Conservation (phyloP, 352 stramenopile genomes). For the Phytophthora ramorum region DNA sequence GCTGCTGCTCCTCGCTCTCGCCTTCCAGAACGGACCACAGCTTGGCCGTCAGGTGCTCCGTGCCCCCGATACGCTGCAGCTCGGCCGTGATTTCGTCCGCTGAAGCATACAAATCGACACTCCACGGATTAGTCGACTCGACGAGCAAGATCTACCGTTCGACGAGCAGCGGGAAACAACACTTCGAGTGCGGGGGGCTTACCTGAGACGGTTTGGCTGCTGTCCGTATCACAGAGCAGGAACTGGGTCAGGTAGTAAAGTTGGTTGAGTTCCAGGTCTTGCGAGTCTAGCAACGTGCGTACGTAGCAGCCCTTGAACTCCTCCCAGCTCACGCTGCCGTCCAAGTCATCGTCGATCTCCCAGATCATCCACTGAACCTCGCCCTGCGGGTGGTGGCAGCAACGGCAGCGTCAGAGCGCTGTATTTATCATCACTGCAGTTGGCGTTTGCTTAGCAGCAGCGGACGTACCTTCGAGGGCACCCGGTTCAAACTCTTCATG, state of each 20-base stretch:
- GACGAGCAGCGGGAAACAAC: neutral
- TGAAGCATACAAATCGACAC: slow-evolving; percentile 23
- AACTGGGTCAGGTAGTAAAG: slow-evolving; percentile 96
- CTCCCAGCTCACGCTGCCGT: slow-evolving; percentile 91
- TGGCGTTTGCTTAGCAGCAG: neutral
- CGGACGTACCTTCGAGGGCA: slow-evolving; percentile 39
- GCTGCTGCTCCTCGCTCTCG: slow-evolving; percentile 51
- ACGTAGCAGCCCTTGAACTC: slow-evolving; percentile 95
- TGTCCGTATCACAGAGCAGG: slow-evolving; percentile 93
- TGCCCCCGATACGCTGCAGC: slow-evolving; percentile 53
- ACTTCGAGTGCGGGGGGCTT: neutral
- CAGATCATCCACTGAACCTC: slow-evolving; percentile 97
- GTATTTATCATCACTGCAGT: neutral
- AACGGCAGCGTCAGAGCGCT: neutral
- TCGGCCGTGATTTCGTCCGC: slow-evolving; percentile 58
- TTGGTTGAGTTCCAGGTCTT: slow-evolving; percentile 92
- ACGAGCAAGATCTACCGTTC: neutral
- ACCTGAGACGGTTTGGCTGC: slow-evolving; percentile 90
- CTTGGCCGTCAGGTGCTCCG: slow-evolving; percentile 47
- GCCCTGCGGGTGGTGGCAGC: slow-evolving; percentile 41
- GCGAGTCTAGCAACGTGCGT: slow-evolving; percentile 91
- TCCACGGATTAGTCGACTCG: slow-evolving; percentile 1
- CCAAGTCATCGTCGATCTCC: slow-evolving; percentile 96
- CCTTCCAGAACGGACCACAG: slow-evolving; percentile 47
- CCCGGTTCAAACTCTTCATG: slow-evolving; percentile 46